These are phyloP conservation scores for Arthroderma sp. DNA, from an alignment of 2,329 filamentous ascomycete species.

Conservation along the genomic window DNA sequence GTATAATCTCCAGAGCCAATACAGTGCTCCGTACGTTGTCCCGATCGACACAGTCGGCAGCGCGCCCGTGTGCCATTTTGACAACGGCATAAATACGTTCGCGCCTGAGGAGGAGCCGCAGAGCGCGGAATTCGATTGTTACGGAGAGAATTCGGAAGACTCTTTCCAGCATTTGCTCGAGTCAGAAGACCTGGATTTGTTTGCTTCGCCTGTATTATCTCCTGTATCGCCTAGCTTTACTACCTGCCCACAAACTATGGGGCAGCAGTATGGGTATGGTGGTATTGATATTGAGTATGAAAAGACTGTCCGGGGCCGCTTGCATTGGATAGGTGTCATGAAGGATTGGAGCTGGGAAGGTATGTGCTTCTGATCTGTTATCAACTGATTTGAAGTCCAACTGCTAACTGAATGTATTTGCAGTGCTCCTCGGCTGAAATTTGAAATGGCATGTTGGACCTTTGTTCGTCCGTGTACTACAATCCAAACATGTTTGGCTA, in stretches of 20 bases:
- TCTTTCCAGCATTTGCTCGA: background rate
- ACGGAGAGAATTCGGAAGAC: background rate
- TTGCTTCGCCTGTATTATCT: background rate
- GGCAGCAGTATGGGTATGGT: slow-evolving; percentile 17
- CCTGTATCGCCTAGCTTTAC: background rate
- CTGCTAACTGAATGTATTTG: no score
- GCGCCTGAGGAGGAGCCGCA: background rate
- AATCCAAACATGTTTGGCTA: no score
- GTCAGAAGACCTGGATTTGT: background rate
- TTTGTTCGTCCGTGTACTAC: no score
- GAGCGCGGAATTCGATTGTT: background rate
- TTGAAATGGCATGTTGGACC: no score
- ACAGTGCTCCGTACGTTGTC: slow-evolving; percentile 14
- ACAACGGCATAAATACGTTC: background rate
- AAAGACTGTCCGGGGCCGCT: slow-evolving; percentile 49
- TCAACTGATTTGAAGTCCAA: no score
- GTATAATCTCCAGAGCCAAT: slow-evolving; percentile 25
- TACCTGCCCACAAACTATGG: background rate
- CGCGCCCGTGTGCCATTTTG: background rate
- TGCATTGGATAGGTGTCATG: slow-evolving; percentile 62
- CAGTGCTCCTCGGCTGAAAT: no score
- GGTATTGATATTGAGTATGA: slow-evolving; percentile 39
- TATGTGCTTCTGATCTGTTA: slow-evolving; percentile 16
- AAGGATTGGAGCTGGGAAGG: slow-evolving; percentile 61
- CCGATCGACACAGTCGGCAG: slow-evolving; percentile 12